Percentiles rank a stretch among this genome's conserved stretches.
phyloP scores from a whole-genome alignment of 352 stramenopile genomes.

The Phytophthora uliginosa region DNA sequence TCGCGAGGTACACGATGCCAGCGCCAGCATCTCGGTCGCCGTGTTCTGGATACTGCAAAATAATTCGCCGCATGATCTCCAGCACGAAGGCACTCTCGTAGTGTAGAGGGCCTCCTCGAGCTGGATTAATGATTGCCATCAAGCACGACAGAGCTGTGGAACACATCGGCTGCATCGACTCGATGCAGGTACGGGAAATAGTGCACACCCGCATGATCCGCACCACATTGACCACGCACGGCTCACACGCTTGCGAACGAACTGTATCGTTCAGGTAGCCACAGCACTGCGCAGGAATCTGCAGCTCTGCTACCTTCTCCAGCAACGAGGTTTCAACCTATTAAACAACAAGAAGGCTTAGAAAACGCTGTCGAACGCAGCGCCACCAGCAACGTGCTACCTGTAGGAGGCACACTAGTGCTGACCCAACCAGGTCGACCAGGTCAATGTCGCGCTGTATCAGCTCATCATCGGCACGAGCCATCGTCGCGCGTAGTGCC shows the following conservation, averaged over 20 bases:
- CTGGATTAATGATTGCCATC: constrained; percentile 58
- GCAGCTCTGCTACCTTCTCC: constrained; percentile 58
- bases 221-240: constrained; percentile 71
- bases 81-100: constrained; percentile 74
- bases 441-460: constrained; percentile 75
- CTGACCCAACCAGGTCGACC: constrained; percentile 81
- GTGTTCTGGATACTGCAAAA: constrained; percentile 77
- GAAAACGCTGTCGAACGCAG: neutral
- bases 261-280: constrained; percentile 76
- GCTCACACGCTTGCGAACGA: constrained; percentile 65
- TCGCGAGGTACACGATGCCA: constrained; percentile 82
- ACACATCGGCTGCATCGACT: constrained; percentile 62
- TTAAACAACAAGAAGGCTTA: constrained; percentile 27
- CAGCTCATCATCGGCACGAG: constrained; percentile 71
- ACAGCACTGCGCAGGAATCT: constrained; percentile 75
- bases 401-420: constrained; percentile 79
- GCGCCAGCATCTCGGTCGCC: constrained; percentile 63
- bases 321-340: constrained; percentile 76
- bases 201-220: constrained; percentile 77
- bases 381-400: constrained; percentile 39
- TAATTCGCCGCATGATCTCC: constrained; percentile 80
- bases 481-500: constrained; percentile 67
- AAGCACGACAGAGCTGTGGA: constrained; percentile 71
- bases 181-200: constrained; percentile 64
- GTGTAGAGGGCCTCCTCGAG: constrained; percentile 62